Percentiles rank a stretch among this genome's conserved stretches.
phyloP scores from a whole-genome alignment of 2,329 filamentous ascomycete genomes.

The Penicillium sp. region DNA sequence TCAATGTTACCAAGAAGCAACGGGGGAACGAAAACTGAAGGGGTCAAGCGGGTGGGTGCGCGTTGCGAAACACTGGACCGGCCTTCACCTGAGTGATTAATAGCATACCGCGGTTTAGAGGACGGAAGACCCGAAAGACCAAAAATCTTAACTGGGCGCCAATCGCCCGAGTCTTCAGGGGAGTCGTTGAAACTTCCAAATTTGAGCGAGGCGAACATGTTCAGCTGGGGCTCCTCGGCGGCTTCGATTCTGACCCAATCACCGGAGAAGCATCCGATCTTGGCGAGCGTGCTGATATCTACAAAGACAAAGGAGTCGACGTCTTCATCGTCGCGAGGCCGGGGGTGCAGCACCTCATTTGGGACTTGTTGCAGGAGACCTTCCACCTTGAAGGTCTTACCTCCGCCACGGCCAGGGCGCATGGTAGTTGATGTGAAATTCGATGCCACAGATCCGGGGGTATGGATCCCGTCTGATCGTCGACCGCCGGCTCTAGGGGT shows the following conservation, averaged over 20 bases:
- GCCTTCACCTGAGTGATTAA: constrained; percentile 51
- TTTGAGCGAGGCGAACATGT: constrained; percentile 63
- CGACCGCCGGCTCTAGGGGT: constrained; percentile 75
- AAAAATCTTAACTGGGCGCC: constrained; percentile 85
- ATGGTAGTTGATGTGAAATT: constrained; percentile 83
- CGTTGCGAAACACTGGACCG: constrained; percentile 57
- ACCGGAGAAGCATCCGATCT: constrained; percentile 93
- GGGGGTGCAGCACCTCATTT: constrained; percentile 78
- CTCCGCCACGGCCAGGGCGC: constrained; percentile 67
- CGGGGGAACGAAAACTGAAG: constrained; percentile 75
- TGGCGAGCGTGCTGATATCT: constrained; percentile 78
- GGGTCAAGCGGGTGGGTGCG: constrained; percentile 50
- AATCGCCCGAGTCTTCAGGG: constrained; percentile 65
- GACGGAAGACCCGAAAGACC: constrained; percentile 69
- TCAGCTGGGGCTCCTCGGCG: constrained; percentile 65
- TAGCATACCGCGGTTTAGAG: constrained; percentile 57
- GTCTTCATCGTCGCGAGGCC: constrained; percentile 79
- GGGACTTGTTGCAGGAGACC: constrained; percentile 72
- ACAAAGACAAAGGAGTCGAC: constrained; percentile 86
- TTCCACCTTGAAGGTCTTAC: constrained; percentile 81
- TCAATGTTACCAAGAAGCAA: constrained; percentile 84
- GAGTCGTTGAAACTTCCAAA: constrained; percentile 49
- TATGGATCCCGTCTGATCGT: constrained; percentile 71
- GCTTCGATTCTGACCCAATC: constrained; percentile 91
- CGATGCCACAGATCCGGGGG: constrained; percentile 86